These are phyloP conservation scores for Gaertneriomyces sp. DNA, from an alignment of 192 early-diverging fungal genomes.

Conservation along the genomic window DNA sequence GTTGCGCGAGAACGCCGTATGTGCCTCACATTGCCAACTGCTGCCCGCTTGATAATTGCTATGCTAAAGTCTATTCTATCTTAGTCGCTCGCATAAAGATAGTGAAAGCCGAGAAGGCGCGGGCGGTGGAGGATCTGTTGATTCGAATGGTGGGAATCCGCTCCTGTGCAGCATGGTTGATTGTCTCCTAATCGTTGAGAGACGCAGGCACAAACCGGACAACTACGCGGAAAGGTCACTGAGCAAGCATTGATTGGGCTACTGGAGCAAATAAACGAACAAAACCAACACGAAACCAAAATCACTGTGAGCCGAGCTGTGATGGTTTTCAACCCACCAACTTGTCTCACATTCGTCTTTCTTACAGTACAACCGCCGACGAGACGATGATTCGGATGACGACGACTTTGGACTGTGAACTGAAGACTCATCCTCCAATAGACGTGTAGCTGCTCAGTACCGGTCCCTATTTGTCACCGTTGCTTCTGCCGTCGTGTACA, in stretches of 20 bases:
- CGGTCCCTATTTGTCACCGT: no score
- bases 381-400: constrained; percentile 35
- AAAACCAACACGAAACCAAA: constrained; percentile 61
- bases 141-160: constrained; percentile 66
- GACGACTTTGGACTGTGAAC: constrained; percentile 36
- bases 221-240: constrained; percentile 75
- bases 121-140: constrained; percentile 84
- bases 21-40: constrained; percentile 6
- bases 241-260: constrained; percentile 84
- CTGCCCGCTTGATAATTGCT: background rate
- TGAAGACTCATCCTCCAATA: background rate
- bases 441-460: no score
- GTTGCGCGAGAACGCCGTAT: constrained; percentile 78
- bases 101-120: constrained; percentile 84
- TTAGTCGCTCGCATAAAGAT: constrained; percentile 84
- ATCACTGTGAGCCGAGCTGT: constrained; percentile 60
- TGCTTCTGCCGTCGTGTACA: no score
- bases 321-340: background rate
- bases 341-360: background rate
- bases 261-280: constrained; percentile 77
- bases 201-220: constrained; percentile 64
- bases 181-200: background rate
- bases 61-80: background rate
- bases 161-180: no score
- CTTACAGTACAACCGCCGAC: constrained; percentile 34